Base-by-base conservation (phyloP, 345 rosid genomes). In the Diplotaxis tenuifolia region DNA sequence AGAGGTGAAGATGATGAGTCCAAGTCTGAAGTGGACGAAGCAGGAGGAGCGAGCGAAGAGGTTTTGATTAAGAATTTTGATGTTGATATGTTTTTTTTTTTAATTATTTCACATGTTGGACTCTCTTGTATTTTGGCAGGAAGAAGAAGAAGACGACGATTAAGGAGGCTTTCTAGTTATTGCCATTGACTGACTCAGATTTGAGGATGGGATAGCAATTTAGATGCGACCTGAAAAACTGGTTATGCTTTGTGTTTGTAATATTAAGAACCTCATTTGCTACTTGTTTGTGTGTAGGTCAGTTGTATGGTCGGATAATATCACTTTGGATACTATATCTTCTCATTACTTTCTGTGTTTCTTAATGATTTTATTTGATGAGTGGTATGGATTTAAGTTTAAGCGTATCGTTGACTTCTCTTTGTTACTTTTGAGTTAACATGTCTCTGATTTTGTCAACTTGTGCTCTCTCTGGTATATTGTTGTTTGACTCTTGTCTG, bases 21-120 rank as follows among this genome's bases (percentile, higher is more conserved):
- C 4, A 89, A 86, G 75, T 92, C 97, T 49, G 90, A 89, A 74
- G 93, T 92, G 28, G 79, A 89, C 4, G 92, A 84, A 3, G 87
- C 82, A 7, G 89, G 72, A 16, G 88, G 74, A 40, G 50, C 3
- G n/a, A 85, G 86, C 16, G 89, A 70, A 12, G 91, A 84, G 88
- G 97, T 89, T 59, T 62, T 56, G 6, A 27, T 22, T 29, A 4
- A 27, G 49, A 75, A 34, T 38, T 50, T 6, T 7, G 57, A 4
- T 65, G n/a, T n/a, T n/a, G n/a, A n/a, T n/a, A 40, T 59, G 72
- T 25, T 9, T 31, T 4, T 36, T 40, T 4, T 25, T 49, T 38
- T 5, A 38, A 27, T 18, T 45, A 5, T 42, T 9, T 62, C 7
- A 73, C 56, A 45, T 49, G 57, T 14, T 2, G 54, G 54, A 47